These are phyloP conservation scores for Protomyces pachydermus DNA, from an alignment of 1,139 yeast genomes.

Conservation along the genomic window DNA sequence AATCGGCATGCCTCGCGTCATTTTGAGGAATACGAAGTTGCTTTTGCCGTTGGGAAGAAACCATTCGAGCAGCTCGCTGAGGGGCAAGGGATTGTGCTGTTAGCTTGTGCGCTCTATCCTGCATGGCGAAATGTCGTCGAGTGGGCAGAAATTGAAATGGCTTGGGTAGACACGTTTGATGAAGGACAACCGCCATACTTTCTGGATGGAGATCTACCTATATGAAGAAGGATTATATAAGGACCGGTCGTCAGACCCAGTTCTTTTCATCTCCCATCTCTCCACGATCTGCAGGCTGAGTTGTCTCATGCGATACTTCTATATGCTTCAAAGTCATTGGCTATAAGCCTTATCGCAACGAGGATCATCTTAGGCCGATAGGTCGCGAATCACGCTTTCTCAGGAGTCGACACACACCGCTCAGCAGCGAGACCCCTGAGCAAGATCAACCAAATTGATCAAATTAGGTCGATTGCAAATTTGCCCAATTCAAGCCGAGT, in stretches of 20 bases:
- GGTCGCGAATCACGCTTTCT: too few species aligned
- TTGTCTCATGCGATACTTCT: too few species aligned
- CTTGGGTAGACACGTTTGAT: background rate
- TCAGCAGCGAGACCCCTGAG: too few species aligned
- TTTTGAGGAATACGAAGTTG: background rate
- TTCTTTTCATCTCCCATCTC: background rate
- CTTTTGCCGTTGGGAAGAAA: background rate
- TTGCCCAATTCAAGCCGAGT: too few species aligned
- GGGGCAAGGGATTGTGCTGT: background rate
- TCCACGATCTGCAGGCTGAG: too few species aligned
- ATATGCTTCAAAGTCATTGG: too few species aligned
- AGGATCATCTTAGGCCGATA: too few species aligned
- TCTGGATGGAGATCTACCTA: background rate
- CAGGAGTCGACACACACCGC: too few species aligned
- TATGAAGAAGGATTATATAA: background rate
- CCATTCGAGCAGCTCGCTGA: background rate
- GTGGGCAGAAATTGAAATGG: slow-evolving; percentile 6
- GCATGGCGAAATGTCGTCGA: slow-evolving; percentile 16
- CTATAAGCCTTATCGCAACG: too few species aligned
- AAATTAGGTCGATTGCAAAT: too few species aligned
- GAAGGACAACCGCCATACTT: background rate
- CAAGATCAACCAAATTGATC: too few species aligned
- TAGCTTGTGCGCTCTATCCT: slow-evolving; percentile 16
- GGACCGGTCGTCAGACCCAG: background rate
- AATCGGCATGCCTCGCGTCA: slow-evolving; percentile 6